These are phyloP conservation scores for Leucosporidium creatinivorum DNA, from an alignment of 768 basidiomycete genomes.

Conservation along the genomic window DNA sequence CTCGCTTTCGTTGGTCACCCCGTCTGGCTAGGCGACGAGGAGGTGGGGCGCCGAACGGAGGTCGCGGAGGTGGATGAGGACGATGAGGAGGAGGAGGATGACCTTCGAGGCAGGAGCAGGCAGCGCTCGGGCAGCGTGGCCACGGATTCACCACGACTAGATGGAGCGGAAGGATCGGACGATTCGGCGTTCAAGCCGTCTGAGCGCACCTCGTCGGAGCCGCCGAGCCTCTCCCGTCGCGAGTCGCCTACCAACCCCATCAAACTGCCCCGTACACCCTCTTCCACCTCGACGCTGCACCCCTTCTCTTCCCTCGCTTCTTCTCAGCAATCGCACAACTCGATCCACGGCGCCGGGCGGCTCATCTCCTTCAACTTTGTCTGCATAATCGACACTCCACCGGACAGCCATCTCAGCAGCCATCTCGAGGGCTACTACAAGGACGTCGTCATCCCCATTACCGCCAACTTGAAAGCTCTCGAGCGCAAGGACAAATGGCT, in stretches of 20 bases:
- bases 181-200: neutral
- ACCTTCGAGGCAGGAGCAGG: neutral
- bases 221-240: constrained; percentile 1
- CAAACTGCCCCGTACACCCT: constrained; percentile 60
- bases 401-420: constrained; percentile 35
- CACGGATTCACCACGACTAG: neutral
- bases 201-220: neutral
- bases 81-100: constrained; percentile 22
- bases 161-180: neutral
- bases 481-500: constrained; percentile 83
- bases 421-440: constrained; percentile 37
- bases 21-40: constrained; percentile 59
- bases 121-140: neutral
- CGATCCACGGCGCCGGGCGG: constrained; percentile 38
- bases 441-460: constrained; percentile 41
- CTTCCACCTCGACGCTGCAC: constrained; percentile 54
- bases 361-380: constrained; percentile 35
- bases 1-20: constrained; percentile 92
- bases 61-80: constrained; percentile 20
- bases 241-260: neutral
- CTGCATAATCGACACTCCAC: constrained; percentile 38
- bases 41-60: constrained; percentile 34
- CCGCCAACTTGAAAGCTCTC: constrained; percentile 85
- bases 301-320: constrained; percentile 67
- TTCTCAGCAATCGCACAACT: constrained; percentile 70